Evolutionary conservation across 805 yeast species (phyloP), one percentile per base, ranked within the genome.

Genomic region (Lachancea dasiensis): DNA sequence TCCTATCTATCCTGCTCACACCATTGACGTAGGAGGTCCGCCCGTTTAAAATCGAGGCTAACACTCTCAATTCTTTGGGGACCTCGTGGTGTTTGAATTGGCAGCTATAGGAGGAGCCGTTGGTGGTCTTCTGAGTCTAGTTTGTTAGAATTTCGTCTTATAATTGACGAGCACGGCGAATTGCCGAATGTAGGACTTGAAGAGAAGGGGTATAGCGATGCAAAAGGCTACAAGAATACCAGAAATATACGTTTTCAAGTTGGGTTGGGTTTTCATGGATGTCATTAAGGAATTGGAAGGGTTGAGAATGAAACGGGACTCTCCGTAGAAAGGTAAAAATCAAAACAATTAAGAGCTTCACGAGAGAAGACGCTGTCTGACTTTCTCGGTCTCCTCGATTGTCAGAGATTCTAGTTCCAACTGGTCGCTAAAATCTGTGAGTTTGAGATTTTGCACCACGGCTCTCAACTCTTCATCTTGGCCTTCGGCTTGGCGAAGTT

Each of bases 371-470:
- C 41, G 38, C 34, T 40, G 14, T 49, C 56, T 29, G 25, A 58
- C 54, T 23, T 49, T 54, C 29, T 46, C 41, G 29, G 52, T 32
- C 45, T 58, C 59, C 32, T 52, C 53, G 11, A 41, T 34, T 9
- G 52, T 48, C 34, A 60, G 43, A 39, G 53, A 53, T 17, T 47
- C 48, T 29, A 59, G 44, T 41, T 60, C 65, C 4, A 44, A 47
- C 11, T 48, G 41, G 24, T 51, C 48, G 35, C 54, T 50, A 31
- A 60, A 61, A 9, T 51, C 47, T 25, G 58, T 38, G 43, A 61
- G 37, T 25, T 46, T 37, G 27, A 61, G 44, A 17, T 51, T 49
- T 25, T 46, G 25, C 11, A 38, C 34, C 18, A 32, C 27, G 14
- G 19, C 18, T 10, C 30, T 17, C 11, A 38, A 23, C 11, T 33